Evolutionary conservation across 2,329 filamentous ascomycete species (phyloP), one percentile per base, ranked within the genome.

Genomic region (Davidsoniella australis): DNA sequence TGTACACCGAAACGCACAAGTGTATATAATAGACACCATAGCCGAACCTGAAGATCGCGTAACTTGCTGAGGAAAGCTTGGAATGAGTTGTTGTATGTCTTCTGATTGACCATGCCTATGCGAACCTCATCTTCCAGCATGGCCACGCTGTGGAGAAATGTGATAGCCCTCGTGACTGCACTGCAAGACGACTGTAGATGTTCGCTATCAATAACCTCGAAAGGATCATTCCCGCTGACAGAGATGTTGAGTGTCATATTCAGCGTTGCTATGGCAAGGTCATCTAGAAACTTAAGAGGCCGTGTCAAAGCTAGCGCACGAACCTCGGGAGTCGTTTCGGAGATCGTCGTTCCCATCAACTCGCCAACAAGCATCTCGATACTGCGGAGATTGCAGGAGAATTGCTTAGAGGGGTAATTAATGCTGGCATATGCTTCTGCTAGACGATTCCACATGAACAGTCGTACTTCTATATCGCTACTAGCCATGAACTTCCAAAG

Each of bases 361-460:
- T 77, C 73, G 17, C 68, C 68, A 2, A 91, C 70, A 17, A 96
- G 76, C 57, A 88, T 81, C 60, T 93, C 85, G 44, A 96, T 85
- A 56, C 84, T 85, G 56, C 83, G 81, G 26, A 98, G 68, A 53
- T 85, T 76, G 62, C 88, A 96, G 0, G 85, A 93, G 26, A 95
- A 78, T 12, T 91, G 80, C 62, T 94, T 95, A 0, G 89, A 87
- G 0, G 76, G 68, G 58, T 95, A 94, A 6, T 83, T 76, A 53
- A 98, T 94, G 6, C 75, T 76, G 47, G 79, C 73, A 58, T 98
- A 98, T 0, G 91, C 89, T 55, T 91, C 83, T 37, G 85, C 80
- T n/a, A 98, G 72, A 46, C 86, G 79, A 54, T 83, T 81, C 91
- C 91, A 98, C 1, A 98, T 69, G 55, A 91, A 87, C 1, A 96